phyloP scores from a whole-genome alignment of 441 rosid genomes.

The Pelargonium cotyledonis region DNA sequence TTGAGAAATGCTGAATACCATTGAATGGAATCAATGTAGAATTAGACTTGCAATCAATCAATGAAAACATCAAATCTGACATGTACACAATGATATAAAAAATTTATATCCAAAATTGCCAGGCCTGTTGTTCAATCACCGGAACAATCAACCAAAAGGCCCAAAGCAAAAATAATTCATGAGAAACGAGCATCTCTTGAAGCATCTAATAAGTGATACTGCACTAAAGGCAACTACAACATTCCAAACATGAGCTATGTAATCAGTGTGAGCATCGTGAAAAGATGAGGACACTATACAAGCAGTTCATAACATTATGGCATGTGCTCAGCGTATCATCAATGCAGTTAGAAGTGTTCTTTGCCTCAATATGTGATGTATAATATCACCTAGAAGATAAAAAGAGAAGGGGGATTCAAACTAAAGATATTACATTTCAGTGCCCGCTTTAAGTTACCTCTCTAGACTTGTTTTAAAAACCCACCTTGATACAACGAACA shows the following conservation, averaged over 20 bases:
- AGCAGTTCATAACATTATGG: background rate
- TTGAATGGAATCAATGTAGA: slow-evolving; percentile 9
- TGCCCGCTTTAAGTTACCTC: background rate
- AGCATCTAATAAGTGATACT: background rate
- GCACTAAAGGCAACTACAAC: background rate
- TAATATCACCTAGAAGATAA: background rate
- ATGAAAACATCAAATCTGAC: slow-evolving; percentile 5
- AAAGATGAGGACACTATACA: background rate
- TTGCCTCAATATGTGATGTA: background rate
- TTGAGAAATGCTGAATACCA: slow-evolving; percentile 21
- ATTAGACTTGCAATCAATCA: slow-evolving; percentile 15
- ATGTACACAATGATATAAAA: background rate
- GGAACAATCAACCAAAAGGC: background rate
- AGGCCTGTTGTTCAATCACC: slow-evolving; percentile 2
- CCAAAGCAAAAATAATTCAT: background rate
- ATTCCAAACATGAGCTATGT: background rate
- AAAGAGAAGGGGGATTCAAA: background rate
- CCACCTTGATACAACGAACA: background rate
- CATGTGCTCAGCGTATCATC: background rate
- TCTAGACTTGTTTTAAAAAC: background rate
- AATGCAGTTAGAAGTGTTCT: slow-evolving; percentile 1
- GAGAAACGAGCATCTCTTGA: background rate
- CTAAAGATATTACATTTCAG: background rate
- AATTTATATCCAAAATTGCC: background rate
- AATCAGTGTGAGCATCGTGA: background rate